Evolutionary conservation across 2,329 filamentous ascomycete genomes (phyloP).

Genomic region (Cladophialophora chaetospira): DNA sequence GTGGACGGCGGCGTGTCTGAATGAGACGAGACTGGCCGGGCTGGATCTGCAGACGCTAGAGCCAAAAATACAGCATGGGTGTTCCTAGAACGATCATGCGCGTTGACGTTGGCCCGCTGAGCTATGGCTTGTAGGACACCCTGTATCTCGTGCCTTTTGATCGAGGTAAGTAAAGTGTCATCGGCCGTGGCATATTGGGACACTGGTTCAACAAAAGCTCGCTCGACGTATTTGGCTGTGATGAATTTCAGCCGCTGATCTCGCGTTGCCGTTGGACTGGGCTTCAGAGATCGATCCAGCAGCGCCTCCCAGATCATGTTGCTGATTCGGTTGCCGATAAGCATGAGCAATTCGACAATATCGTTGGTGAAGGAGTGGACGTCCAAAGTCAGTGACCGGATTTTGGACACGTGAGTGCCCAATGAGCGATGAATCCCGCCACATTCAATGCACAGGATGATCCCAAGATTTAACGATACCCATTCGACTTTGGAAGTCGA

Average conservation of each 20-base stretch:
- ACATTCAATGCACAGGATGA: constrained; percentile 96
- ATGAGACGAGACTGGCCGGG: constrained; percentile 60
- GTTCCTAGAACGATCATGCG: constrained; percentile 78
- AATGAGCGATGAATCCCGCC: constrained; percentile 95
- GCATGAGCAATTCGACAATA: constrained; percentile 88
- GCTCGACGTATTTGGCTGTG: constrained; percentile 89
- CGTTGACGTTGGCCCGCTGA: constrained; percentile 82
- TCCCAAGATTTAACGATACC: constrained; percentile 97
- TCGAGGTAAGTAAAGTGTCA: constrained; percentile 84
- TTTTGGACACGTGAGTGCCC: constrained; percentile 96
- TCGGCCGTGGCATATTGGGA: constrained; percentile 77
- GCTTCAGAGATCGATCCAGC: constrained; percentile 73
- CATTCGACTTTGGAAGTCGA: constrained; percentile 93
- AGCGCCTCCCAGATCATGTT: constrained; percentile 96
- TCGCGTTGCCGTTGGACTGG: constrained; percentile 72
- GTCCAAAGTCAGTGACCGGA: constrained; percentile 91
- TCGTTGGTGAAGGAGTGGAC: constrained; percentile 96
- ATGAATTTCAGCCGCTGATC: constrained; percentile 95
- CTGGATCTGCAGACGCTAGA: constrained; percentile 87
- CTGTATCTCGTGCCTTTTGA: constrained; percentile 95
- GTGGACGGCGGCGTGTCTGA: constrained; percentile 39
- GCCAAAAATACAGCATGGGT: constrained; percentile 91
- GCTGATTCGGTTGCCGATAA: constrained; percentile 89
- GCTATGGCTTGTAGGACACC: constrained; percentile 89
- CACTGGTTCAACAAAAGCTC: constrained; percentile 72